Percentiles rank a stretch among this genome's conserved stretches.
Conservation (phyloP, 177 flowering plant genomes). For the Vitis hybrid region DNA sequence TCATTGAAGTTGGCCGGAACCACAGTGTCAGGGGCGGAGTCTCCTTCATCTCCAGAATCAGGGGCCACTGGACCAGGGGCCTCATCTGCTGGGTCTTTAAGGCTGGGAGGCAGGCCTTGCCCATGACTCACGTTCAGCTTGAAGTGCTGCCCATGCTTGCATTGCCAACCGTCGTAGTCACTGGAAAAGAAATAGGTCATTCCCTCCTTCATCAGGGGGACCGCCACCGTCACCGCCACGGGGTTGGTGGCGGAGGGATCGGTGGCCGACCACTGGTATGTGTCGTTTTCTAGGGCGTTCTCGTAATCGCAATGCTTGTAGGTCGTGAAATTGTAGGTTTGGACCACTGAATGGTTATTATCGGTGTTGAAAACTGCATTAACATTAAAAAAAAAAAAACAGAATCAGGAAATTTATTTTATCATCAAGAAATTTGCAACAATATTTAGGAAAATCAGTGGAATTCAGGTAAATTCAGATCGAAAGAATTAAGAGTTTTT, state of each 20-base stretch:
- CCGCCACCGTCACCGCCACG: conserved; percentile 38
- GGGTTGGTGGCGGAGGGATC: conserved; percentile 60
- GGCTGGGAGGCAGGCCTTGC: conserved; percentile 62
- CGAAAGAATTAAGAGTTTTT: neutral
- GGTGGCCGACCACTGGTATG: conserved; percentile 51
- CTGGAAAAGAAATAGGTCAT: conserved; percentile 75
- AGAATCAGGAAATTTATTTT: too few relatives aligned
- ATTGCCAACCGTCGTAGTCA: conserved; percentile 89
- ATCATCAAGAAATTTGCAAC: too few relatives aligned
- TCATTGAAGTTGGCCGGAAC: conserved; percentile 63
- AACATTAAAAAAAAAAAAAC: neutral
- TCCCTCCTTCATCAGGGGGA: conserved; percentile 76
- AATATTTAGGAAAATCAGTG: too few relatives aligned
- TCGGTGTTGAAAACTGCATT: conserved; percentile 91
- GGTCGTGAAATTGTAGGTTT: conserved; percentile 74
- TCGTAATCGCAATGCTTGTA: conserved; percentile 67
- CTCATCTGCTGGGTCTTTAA: conserved; percentile 26
- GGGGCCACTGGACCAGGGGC: conserved; percentile 55
- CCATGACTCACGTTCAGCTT: conserved; percentile 77
- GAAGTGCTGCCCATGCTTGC: conserved; percentile 74
- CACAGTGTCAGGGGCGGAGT: conserved; percentile 64
- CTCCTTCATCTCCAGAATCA: conserved; percentile 37
- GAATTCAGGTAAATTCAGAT: too few relatives aligned
- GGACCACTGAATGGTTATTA: conserved; percentile 79
- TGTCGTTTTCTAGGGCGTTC: conserved; percentile 55